A percentile compares a stretch with the other conserved stretches of the same genome.
Conservation (phyloP, 2,329 filamentous ascomycete species). For the Aaosphaeria arxii region DNA sequence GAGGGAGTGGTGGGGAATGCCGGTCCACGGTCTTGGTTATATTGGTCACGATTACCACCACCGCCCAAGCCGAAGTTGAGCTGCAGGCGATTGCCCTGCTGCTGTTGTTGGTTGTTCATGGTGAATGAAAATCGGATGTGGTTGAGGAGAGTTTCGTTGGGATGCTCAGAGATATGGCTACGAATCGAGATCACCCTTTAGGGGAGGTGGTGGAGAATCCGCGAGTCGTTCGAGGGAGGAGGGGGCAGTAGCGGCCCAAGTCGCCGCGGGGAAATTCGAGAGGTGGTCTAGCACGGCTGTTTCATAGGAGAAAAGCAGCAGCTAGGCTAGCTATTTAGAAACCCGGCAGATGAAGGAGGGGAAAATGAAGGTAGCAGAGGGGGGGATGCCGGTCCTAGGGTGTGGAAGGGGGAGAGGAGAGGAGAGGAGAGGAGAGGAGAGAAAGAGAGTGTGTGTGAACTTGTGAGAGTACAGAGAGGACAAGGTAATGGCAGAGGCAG, state of each 20-base stretch:
- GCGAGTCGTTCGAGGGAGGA: conserved; percentile 13
- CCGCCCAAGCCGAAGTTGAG: conserved; percentile 50
- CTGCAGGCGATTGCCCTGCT: conserved; percentile 46
- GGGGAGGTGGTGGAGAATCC: conserved; percentile 3
- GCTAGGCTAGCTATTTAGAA: background rate
- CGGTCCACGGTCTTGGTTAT: conserved; percentile 43
- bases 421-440: background rate
- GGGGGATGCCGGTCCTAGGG: conserved; percentile 1
- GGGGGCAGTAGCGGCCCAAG: conserved; percentile 1
- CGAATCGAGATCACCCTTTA: no score
- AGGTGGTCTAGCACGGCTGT: no score
- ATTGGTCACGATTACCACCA: conserved; percentile 35
- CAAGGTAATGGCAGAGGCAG: no score
- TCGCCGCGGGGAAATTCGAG: no score
- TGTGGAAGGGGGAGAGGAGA: background rate
- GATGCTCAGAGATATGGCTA: conserved; percentile 2
- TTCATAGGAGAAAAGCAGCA: no score
- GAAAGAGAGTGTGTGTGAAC: background rate
- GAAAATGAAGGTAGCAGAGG: conserved; percentile 1
- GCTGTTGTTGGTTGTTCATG: conserved; percentile 38
- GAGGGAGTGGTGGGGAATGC: conserved; percentile 73
- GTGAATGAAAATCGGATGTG: conserved; percentile 7
- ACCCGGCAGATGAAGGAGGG: background rate
- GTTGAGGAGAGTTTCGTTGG: conserved; percentile 3
- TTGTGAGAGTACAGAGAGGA: no score